Evolutionary conservation across 176 grass and related monocot genomes (phyloP), one percentile per base, ranked within the genome.

Genomic region (Juncus inflexus): DNA sequence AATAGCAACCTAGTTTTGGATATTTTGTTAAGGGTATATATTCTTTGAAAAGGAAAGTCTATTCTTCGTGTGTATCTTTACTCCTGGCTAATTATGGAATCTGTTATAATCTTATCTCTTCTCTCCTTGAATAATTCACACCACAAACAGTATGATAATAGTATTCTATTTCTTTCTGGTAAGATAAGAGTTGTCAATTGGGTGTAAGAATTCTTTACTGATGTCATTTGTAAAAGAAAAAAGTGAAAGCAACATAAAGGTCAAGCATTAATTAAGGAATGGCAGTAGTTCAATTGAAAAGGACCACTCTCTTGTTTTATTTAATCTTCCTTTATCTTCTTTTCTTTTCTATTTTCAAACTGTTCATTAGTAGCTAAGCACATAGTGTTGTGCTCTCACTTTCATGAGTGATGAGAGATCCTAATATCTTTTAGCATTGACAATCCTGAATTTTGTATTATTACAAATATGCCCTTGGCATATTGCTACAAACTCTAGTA

Each of bases 291-390:
- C 40, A 58, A 45, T 14, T 42, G 53, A 71, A 71, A 71, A 59
- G 37, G 67, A 59, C 53, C 19, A 16, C 67, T 57, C 4, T 9
- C 42, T 43, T 71, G 54, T 58, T 58, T 70, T 70, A 43, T 39
- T 58, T 42, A 37, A 69, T 35, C 12, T 69, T 66, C 3, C 7
- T 35, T 9, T 38, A 37, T n/a, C 13, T 54, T 67, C 1, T 37
- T 56, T 13, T 56, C 39, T 7, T 64, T 64, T 45, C 10, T 41
- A 16, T 6, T 40, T 55, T 19, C 5, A 56, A 52, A 60, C 9
- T 59, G n/a, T 71, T 38, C 9, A 5, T 13, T 49, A 58, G 54
- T 35, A 59, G 13, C 59, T 42, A 12, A 71, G 37, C 54, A 47
- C 53, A 42, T 59, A 38, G 6, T 39, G 37, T 10, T 58, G 37